Conservation (phyloP, 2,329 filamentous ascomycete genomes). For the Tolypocladium pustulatum region DNA sequence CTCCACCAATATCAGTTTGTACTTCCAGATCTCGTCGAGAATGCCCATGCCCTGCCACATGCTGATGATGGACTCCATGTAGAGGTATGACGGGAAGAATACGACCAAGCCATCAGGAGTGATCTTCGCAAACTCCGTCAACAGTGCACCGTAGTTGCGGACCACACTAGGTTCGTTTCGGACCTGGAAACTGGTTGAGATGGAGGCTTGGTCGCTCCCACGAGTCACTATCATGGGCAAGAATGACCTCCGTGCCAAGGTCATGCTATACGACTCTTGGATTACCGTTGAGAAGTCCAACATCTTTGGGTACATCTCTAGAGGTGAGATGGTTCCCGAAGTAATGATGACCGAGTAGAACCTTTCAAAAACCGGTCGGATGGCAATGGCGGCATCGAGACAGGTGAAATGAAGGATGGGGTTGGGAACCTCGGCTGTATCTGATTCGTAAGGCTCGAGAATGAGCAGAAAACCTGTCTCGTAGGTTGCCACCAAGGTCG, state of each 20-base stretch:
- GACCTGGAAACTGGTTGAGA: slow-evolving; percentile 90
- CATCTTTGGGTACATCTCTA: slow-evolving; percentile 99
- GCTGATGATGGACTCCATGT: slow-evolving; percentile 98
- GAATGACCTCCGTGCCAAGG: slow-evolving; percentile 86
- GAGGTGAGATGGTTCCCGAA: slow-evolving; percentile 87
- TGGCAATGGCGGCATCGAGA: slow-evolving; percentile 92
- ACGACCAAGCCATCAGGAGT: slow-evolving; percentile 98
- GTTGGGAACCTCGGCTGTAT: slow-evolving; percentile 90
- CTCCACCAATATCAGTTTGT: slow-evolving; percentile 95
- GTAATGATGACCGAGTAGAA: slow-evolving; percentile 99
- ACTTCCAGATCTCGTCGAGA: slow-evolving; percentile 96
- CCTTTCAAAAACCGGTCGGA: slow-evolving; percentile 92
- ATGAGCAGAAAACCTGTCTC: slow-evolving; percentile 95
- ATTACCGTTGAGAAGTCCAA: slow-evolving; percentile 85
- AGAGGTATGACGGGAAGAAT: slow-evolving; percentile 96
- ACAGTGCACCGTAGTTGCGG: slow-evolving; percentile 84
- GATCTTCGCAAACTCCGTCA: slow-evolving; percentile 91
- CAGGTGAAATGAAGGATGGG: slow-evolving; percentile 96
- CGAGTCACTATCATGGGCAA: slow-evolving; percentile 95
- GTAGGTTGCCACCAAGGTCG: slow-evolving; percentile 90
- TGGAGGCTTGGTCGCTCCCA: slow-evolving; percentile 84
- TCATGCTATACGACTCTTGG: slow-evolving; percentile 97
- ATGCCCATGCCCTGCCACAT: slow-evolving; percentile 99
- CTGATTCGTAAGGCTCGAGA: slow-evolving; percentile 93
- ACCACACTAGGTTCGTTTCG: slow-evolving; percentile 95